Base-by-base conservation (phyloP, 768 basidiomycete genomes). In the Lenzites betulinus region DNA sequence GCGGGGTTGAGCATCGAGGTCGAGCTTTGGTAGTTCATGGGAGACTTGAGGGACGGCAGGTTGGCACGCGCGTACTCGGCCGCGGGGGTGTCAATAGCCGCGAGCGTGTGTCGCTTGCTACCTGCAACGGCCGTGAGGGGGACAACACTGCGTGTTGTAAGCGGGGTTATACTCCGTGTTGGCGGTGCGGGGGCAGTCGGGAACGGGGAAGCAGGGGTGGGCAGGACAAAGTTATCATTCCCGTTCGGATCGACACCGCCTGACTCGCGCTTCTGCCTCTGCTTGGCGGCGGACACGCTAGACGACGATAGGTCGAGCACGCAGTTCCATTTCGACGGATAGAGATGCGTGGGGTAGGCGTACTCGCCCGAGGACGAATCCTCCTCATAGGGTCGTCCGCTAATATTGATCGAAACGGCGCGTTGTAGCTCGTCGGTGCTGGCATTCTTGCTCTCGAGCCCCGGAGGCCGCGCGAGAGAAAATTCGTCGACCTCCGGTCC, bases 241-340 rank as follows among this genome's bases (percentile, higher is more conserved):
- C 43, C 13, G 7, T 56, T 60, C 13, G 36, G 49, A 8, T 57
- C 58, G n/a, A 35, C 30, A 13, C 63, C 55, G 56, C 51, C 22
- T 55, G 47, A 51, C 63, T 68, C 30, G 50, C 30, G 38, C 44
- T 66, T 62, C 64, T 66, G 50, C 63, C 67, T 26, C 50, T 26
- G 38, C 42, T 66, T 62, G 63, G 65, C 64, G 60, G 73, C 64
- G 65, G 66, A 51, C 67, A 72, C 9, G 36, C 57, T 63, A 1
- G 51, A 54, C 2, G 81, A 67, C 1, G 82, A 75, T n/a, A 97
- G 79, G 71, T 95, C 92, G 20, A 97, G 83, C 1, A 92, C 78
- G 65, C 93, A 95, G 64, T 93, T 96, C 95, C 95, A 97, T 30
- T 88, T 79, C 0, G 94, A 95, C 0, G 87, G 83, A 72, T 95